Conservation (phyloP, 2,329 filamentous ascomycete genomes). For the Aspergillus sp. region DNA sequence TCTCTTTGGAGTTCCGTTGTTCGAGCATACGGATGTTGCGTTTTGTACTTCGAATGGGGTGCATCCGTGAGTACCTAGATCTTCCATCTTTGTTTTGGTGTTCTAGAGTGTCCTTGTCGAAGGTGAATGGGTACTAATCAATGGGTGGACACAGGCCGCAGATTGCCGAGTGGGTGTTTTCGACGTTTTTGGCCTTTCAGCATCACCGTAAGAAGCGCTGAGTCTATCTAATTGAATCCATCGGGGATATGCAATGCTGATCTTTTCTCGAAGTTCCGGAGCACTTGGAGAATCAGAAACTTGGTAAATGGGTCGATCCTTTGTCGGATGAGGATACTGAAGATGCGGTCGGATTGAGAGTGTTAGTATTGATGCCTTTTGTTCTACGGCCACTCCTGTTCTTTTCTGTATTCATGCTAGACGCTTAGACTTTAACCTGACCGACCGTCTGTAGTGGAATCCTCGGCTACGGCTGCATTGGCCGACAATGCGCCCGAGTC, state of each 20-base stretch:
- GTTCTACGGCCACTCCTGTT: neutral
- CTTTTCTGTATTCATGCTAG: neutral
- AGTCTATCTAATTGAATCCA: neutral
- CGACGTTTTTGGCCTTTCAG: constrained; percentile 3
- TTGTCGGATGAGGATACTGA: constrained; percentile 1
- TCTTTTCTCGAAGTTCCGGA: neutral
- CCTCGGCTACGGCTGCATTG: constrained; percentile 5
- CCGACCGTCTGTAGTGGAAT: neutral
- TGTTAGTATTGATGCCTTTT: neutral
- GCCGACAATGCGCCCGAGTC: neutral
- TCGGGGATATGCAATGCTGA: neutral
- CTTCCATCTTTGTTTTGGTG: too few species aligned
- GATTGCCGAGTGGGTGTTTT: constrained; percentile 4
- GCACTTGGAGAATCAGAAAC: neutral
- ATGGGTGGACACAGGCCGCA: neutral
- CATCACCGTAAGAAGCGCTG: neutral
- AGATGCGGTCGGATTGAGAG: constrained; percentile 1
- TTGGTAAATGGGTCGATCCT: neutral
- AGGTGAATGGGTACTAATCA: neutral
- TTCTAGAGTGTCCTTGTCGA: too few species aligned
- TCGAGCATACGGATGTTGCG: neutral
- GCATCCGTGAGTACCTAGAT: constrained; percentile 1
- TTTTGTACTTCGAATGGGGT: constrained; percentile 4
- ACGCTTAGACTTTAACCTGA: neutral
- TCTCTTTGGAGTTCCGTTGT: neutral